phyloP scores from a whole-genome alignment of 352 stramenopile species.

The Pythium periplocum region DNA sequence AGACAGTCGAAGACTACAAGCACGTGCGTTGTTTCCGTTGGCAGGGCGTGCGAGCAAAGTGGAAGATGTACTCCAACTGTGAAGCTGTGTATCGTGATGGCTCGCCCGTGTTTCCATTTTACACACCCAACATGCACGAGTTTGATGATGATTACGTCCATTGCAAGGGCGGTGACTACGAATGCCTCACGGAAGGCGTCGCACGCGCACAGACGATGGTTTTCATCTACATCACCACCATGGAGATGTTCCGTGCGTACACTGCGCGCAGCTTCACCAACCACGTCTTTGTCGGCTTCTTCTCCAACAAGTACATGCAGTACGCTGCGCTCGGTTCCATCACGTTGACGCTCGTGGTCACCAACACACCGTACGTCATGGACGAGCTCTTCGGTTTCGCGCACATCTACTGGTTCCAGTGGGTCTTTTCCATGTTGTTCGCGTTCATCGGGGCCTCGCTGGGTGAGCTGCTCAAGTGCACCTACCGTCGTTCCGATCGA shows the following conservation, averaged over 20 bases:
- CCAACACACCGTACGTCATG: slow-evolving; percentile 27
- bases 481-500: slow-evolving; percentile 31
- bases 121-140: slow-evolving; percentile 2
- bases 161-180: slow-evolving; percentile 23
- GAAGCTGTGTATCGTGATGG: slow-evolving; percentile 19
- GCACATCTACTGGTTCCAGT: slow-evolving; percentile 37
- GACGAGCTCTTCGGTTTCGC: slow-evolving; percentile 37
- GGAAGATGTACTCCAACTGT: slow-evolving; percentile 26
- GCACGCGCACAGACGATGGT: slow-evolving; percentile 36
- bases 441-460: slow-evolving; percentile 26
- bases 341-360: slow-evolving; percentile 30
- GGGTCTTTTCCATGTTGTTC: slow-evolving; percentile 30
- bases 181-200: slow-evolving; percentile 34
- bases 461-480: slow-evolving; percentile 35
- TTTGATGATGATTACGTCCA: slow-evolving; percentile 17
- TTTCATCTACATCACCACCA: slow-evolving; percentile 45
- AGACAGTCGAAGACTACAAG: slow-evolving; percentile 16
- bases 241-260: slow-evolving; percentile 44
- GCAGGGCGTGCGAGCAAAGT: slow-evolving; percentile 15
- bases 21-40: slow-evolving; percentile 22
- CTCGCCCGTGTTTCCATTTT: slow-evolving; percentile 13
- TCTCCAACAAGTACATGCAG: slow-evolving; percentile 38
- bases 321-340: slow-evolving; percentile 32
- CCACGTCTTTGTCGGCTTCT: slow-evolving; percentile 31
- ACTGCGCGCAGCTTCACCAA: slow-evolving; percentile 42